Evolutionary conservation across 2,329 filamentous ascomycete species (phyloP).

Genomic region (Trichoderma oligosporum): DNA sequence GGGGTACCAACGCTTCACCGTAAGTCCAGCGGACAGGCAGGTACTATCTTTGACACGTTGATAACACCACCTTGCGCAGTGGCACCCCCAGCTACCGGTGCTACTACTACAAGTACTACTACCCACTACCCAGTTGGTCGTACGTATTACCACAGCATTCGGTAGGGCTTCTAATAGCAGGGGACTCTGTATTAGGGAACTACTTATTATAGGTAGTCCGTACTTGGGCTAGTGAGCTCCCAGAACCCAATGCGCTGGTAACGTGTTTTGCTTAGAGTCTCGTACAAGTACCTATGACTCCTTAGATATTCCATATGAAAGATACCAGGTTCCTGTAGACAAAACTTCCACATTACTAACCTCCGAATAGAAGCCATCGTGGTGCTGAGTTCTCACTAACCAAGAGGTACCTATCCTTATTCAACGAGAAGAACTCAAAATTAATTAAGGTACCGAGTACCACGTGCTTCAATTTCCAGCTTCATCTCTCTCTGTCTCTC

Average conservation of each 20-base stretch:
- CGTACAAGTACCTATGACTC: no score
- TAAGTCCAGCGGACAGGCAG: conserved; percentile 1
- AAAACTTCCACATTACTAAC: no score
- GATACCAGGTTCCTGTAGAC: no score
- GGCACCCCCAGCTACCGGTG: background rate
- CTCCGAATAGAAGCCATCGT: no score
- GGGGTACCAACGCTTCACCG: conserved; percentile 6
- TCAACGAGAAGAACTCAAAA: background rate
- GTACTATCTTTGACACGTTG: conserved; percentile 13
- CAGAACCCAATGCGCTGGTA: no score
- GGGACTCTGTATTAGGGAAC: background rate
- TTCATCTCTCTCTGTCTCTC: background rate
- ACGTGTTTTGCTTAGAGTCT: no score
- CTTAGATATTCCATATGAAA: no score
- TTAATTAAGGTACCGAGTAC: conserved; percentile 4
- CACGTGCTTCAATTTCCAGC: conserved; percentile 11
- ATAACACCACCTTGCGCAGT: conserved; percentile 6
- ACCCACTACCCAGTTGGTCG: no score
- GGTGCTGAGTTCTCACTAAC: background rate
- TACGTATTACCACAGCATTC: no score
- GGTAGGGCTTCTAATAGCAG: conserved; percentile 7
- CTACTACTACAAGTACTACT: no score
- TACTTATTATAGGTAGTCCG: background rate
- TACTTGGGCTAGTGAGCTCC: no score
- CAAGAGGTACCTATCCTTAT: no score